Evolutionary conservation across 2,329 filamentous ascomycete genomes (phyloP).

Genomic region (Penicillium rolfsii): DNA sequence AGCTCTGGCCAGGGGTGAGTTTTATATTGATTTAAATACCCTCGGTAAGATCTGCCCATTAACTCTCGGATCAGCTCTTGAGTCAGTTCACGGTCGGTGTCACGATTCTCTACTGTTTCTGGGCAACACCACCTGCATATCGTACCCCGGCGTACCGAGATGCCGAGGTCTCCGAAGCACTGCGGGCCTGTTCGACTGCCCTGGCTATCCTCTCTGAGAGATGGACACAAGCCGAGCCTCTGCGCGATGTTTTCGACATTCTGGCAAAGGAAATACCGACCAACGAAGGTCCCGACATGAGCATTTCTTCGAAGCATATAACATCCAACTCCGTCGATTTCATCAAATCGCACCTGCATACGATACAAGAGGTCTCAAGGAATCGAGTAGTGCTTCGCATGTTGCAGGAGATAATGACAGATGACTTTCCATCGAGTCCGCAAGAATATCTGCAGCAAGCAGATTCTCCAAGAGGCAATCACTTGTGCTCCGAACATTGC

Average conservation of each 20-base stretch:
- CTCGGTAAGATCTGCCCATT: neutral
- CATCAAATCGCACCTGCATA: conserved; percentile 10
- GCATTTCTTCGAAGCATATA: neutral
- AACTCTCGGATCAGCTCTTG: conserved; percentile 13
- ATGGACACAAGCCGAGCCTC: conserved; percentile 22
- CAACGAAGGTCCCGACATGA: neutral
- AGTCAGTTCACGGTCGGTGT: conserved; percentile 23
- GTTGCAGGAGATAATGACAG: conserved; percentile 16
- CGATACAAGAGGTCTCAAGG: conserved; percentile 14
- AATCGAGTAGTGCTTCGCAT: conserved; percentile 20
- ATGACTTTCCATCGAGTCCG: conserved; percentile 16
- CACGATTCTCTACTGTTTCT: conserved; percentile 24
- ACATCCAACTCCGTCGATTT: conserved; percentile 8
- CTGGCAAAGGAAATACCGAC: conserved; percentile 14
- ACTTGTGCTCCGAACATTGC: conserved; percentile 16
- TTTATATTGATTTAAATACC: neutral
- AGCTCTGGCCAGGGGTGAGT: conserved; percentile 25
- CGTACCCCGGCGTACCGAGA: conserved; percentile 11
- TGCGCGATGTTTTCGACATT: conserved; percentile 22
- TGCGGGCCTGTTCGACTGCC: conserved; percentile 21
- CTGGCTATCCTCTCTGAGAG: conserved; percentile 22
- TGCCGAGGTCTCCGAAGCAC: conserved; percentile 13
- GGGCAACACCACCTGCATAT: conserved; percentile 18
- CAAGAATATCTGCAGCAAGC: neutral
- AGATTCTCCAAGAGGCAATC: neutral